Base-by-base conservation (phyloP, 2,329 filamentous ascomycete species). In the Pleoardoris graminearum region DNA sequence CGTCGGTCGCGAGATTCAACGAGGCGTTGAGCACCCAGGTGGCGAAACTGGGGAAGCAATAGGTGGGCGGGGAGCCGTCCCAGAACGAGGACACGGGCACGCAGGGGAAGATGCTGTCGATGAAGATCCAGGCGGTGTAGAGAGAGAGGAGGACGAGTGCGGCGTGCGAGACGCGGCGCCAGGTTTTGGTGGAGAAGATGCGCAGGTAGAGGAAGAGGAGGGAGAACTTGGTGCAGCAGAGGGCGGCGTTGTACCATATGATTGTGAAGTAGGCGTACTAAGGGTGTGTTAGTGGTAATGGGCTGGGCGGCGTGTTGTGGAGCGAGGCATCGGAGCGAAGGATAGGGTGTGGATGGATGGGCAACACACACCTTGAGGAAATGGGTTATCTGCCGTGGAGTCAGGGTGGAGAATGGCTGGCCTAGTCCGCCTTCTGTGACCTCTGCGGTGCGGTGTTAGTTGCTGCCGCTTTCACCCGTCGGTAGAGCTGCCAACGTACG, bases 1-100 rank as follows among this genome's bases (percentile, higher is more conserved):
- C 58, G 51, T 73, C 70, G 32, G 70, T 72, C 14, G 59, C 43
- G 43, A 71, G 68, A 30, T 70, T 70, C 6, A 27, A 27, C 25
- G 25, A 5, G 6, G 25, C 25, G 25, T 27, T 27, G 6, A 27
- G 10, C 5, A 27, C 10, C 25, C 25, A 27, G 6, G 10, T 27
- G 6, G 5, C 6, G 6, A 27, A 27, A 5, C 25, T 27, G 5
- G 25, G 25, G 25, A 27, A 27, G 10, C 25, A 27, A 5, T 10
- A 27, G 25, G 6, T 10, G 10, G 25, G 5, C 25, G 10, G 6
- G 10, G 25, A 6, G 5, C 10, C 10, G 25, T 27, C 25, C 25
- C 25, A 27, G 5, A 6, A 10, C 25, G 25, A 27, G 10, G 6
- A 6, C 6, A 27, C 10, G 25, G 25, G 25, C 5, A 27, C 25